phyloP scores from a whole-genome alignment of 2,329 filamentous ascomycete genomes.

The Dothistroma pini region DNA sequence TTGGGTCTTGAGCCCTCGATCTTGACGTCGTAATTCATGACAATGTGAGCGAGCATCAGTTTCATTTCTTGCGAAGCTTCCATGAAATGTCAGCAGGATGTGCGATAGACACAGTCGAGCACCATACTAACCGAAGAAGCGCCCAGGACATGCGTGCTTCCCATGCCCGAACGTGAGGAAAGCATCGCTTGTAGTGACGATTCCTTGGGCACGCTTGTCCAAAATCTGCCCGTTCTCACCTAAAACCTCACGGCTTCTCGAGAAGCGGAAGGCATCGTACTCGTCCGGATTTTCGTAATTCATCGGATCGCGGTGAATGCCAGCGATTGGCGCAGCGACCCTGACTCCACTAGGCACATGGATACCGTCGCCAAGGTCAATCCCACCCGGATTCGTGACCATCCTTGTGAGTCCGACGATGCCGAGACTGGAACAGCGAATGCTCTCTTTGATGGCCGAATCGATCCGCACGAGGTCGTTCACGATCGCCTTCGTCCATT shows the following conservation, averaged over 20 bases:
- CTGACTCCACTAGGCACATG: constrained; percentile 24
- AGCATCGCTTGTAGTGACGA: constrained; percentile 21
- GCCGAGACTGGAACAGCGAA: constrained; percentile 20
- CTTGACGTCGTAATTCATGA: constrained; percentile 42
- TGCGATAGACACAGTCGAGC: constrained; percentile 40
- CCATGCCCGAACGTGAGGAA: constrained; percentile 29
- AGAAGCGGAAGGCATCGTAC: constrained; percentile 31
- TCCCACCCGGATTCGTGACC: constrained; percentile 24
- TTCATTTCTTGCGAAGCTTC: constrained; percentile 45
- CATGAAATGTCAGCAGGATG: constrained; percentile 26
- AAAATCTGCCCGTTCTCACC: constrained; percentile 5
- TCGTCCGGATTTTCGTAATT: constrained; percentile 24
- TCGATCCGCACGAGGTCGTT: constrained; percentile 24
- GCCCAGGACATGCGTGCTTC: constrained; percentile 32
- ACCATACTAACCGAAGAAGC: constrained; percentile 39
- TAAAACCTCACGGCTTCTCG: constrained; percentile 9
- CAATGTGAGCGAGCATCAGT: constrained; percentile 41
- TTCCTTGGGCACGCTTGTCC: constrained; percentile 13
- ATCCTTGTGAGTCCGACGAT: constrained; percentile 25
- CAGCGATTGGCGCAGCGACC: constrained; percentile 19
- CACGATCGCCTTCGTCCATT: constrained; percentile 25
- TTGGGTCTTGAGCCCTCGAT: constrained; percentile 14
- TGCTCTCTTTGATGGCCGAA: constrained; percentile 30
- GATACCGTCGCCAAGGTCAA: constrained; percentile 25
- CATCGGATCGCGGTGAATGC: constrained; percentile 28